A percentile compares a stretch with the other conserved stretches of the same genome.
Conservation (phyloP, 1,284 basidiomycete species). For the Coriolopsis trogii region DNA sequence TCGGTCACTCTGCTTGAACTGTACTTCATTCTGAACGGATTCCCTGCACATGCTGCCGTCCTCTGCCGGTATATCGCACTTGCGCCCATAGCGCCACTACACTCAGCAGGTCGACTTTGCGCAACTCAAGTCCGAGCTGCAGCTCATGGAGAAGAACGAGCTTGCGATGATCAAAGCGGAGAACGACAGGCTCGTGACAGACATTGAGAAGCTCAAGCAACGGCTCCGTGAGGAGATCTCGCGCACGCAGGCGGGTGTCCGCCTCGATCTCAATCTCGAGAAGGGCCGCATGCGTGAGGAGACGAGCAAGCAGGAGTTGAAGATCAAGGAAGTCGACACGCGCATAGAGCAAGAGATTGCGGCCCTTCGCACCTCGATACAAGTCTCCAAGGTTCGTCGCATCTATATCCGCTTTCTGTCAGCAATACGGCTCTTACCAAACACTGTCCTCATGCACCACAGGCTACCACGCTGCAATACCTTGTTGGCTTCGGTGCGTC, state of each 20-base stretch:
- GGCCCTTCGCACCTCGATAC: constrained; percentile 85
- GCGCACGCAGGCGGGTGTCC: constrained; percentile 91
- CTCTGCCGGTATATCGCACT: neutral
- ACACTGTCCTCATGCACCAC: neutral
- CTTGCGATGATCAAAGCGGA: constrained; percentile 94
- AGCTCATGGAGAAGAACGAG: constrained; percentile 98
- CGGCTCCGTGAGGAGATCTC: constrained; percentile 90
- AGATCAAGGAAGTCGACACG: constrained; percentile 98
- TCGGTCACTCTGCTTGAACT: neutral
- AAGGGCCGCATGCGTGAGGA: constrained; percentile 97
- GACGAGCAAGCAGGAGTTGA: constrained; percentile 89
- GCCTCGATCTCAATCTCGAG: constrained; percentile 95
- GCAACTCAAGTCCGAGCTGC: constrained; percentile 94
- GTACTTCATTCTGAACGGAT: too few relatives aligned
- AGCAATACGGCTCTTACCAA: neutral
- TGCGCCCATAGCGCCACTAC: constrained; percentile 74
- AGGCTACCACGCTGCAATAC: constrained; percentile 85
- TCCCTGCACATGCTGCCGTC: neutral
- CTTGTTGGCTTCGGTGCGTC: constrained; percentile 79
- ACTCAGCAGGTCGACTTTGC: constrained; percentile 98
- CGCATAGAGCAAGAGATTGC: constrained; percentile 98
- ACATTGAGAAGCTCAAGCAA: constrained; percentile 97
- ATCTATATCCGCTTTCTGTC: neutral
- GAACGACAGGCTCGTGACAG: constrained; percentile 89
- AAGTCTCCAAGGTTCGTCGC: constrained; percentile 87